Evolutionary conservation across 2,329 filamentous ascomycete genomes (phyloP), one percentile per base, ranked within the genome.

Genomic region (Grosmannia serpens): DNA sequence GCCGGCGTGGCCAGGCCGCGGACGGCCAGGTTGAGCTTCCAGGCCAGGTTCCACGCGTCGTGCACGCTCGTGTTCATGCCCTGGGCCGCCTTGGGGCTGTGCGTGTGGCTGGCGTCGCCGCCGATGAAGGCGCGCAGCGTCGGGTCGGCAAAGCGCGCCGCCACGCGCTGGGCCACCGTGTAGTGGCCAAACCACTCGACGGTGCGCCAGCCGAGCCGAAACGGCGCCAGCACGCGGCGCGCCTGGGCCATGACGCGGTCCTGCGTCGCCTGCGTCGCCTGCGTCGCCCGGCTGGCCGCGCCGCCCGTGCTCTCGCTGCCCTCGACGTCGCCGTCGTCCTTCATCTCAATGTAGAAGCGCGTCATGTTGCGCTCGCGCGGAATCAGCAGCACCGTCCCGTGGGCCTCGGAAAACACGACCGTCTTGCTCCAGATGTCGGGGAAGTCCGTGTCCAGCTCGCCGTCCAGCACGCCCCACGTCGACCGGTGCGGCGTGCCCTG

Each of bases 381-480:
- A 57, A 89, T 86, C 68, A 87, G 85, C 27, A 89, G 75, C 47
- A 89, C 82, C 0, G 85, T 86, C 1, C 86, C 86, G 55, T 82
- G 76, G 60, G 80, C 75, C 61, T 87, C 81, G 0, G 82, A 85
- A 61, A 84, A 84, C 8, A 88, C 77, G 0, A 87, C 78, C 0
- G 85, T 84, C 70, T 89, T 89, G 68, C 82, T 86, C 85, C 85
- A 88, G 53, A 89, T 80, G 65, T 89, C 86, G 1, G 86, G 86
- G 63, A 89, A 89, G 67, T 88, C 78, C 5, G 86, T 88, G 35
- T 85, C 81, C 10, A 89, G 70, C 67, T 83, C 81, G 62, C 85
- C 86, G 67, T 89, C 86, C 4, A 89, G 71, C 1, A 89, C 86
- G 57, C 85, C 86, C 86, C 86, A 89, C 46, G 80, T 74, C 22